These are phyloP conservation scores for Euptelea pleiosperma DNA, from an alignment of 164 flowering plant genomes.

Conservation along the genomic window DNA sequence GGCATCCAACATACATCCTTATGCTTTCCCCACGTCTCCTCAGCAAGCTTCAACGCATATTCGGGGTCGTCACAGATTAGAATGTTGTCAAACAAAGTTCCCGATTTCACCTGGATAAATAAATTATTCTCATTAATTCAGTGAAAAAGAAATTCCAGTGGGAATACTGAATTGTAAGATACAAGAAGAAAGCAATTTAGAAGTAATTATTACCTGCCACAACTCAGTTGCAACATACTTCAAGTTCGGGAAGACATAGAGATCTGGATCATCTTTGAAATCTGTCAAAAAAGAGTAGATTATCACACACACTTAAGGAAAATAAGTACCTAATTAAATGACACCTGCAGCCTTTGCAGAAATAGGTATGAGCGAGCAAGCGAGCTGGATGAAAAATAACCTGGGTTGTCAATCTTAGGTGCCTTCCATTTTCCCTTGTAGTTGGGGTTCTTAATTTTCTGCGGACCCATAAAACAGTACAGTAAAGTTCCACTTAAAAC, in stretches of 20 bases:
- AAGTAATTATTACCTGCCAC: conserved; percentile 42
- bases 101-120: conserved; percentile 39
- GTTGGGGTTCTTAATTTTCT: conserved; percentile 62
- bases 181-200: neutral
- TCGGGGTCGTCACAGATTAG: conserved; percentile 75
- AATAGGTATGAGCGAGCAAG: too few relatives aligned
- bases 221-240: conserved; percentile 55
- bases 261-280: conserved; percentile 58
- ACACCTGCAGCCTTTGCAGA: neutral
- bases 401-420: conserved; percentile 60
- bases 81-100: conserved; percentile 72
- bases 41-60: conserved; percentile 64
- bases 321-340: neutral
- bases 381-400: conserved; percentile 16
- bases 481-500: neutral
- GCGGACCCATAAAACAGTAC: conserved; percentile 11
- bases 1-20: conserved; percentile 27
- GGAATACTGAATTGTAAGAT: neutral
- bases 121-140: neutral
- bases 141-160: neutral
- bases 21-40: conserved; percentile 49
- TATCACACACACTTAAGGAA: neutral
- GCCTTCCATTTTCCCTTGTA: conserved; percentile 60
- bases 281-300: conserved; percentile 23
- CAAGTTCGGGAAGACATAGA: conserved; percentile 47